Conservation (phyloP, 2,329 filamentous ascomycete genomes). For the Zymoseptoria brevis region DNA sequence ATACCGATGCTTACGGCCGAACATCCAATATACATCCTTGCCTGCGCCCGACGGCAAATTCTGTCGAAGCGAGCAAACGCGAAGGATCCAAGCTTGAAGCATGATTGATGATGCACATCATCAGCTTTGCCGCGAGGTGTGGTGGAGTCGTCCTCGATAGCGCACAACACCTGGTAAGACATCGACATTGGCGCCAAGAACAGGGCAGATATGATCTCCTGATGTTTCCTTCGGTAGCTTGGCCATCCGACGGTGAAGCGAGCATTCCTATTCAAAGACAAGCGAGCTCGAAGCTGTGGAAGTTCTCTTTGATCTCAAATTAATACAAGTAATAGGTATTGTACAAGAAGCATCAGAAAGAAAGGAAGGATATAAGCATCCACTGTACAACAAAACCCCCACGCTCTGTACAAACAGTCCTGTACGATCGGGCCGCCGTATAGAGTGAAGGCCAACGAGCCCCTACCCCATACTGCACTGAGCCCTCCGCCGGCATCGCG, state of each 20-base stretch:
- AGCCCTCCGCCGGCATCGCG: not conserved
- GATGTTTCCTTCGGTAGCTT: not conserved
- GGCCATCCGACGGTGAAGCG: not conserved
- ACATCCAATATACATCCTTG: not conserved
- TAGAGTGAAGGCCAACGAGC: not conserved
- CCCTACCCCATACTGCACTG: not conserved
- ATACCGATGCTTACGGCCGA: not conserved
- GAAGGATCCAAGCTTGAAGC: not conserved
- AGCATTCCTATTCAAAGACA: not conserved
- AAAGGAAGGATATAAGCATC: not conserved
- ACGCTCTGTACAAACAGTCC: not conserved
- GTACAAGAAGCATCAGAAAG: not conserved
- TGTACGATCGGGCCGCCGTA: not conserved
- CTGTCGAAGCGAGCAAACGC: not conserved
- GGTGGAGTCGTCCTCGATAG: not conserved
- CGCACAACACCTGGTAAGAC: not conserved
- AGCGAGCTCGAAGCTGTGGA: not conserved
- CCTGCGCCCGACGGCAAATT: not conserved
- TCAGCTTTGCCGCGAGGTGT: not conserved
- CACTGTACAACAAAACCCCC: not conserved
- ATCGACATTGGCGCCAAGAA: not conserved
- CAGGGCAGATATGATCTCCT: not conserved
- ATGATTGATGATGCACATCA: not conserved
- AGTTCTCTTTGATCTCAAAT: not conserved
- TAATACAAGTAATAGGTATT: not conserved